Evolutionary conservation across 2,329 filamentous ascomycete species (phyloP), one percentile per base, ranked within the genome.

Genomic region (Ophiosphaerella narmari): DNA sequence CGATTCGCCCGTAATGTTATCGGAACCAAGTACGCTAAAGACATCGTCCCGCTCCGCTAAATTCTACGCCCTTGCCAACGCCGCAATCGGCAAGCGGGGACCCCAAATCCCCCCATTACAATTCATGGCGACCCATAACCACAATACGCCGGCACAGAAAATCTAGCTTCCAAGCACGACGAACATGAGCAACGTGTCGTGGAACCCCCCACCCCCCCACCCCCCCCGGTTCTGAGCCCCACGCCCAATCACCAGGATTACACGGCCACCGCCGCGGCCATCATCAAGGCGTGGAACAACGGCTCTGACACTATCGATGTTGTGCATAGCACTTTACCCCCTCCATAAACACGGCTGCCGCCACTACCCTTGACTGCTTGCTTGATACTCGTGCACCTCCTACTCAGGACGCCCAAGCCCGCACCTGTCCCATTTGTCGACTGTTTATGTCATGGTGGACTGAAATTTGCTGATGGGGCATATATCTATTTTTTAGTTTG

Each of bases 171-270:
- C 59, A n/a, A 62, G 57, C 33, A 50, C 54, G 5, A 56, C 50
- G 24, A 62, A 56, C 32, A 52, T 65, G 11, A 55, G 52, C 5
- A 43, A 54, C 24, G 59, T 59, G 1, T 42, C 43, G 37, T 68
- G 60, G 60, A 62, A 54, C 2, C 65, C 64, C n/a, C 50, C 16
- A 2, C 55, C 2, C 65, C 64, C n/a, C 50, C 16, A 2, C 3
- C 16, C 16, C 16, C 55, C 2, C 65, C 64, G 13, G 48, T 65
- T 8, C 49, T 68, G 12, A 53, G 44, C 18, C 60, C 57, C 2
- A 68, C 64, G 14, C 63, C 63, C 2, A 66, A 57, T 36, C 63
- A 68, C 36, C 60, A 61, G 23, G 64, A 68, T n/a, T 66, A 68
- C 31, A 50, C 59, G 12, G 62, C 60, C 7, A 67, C 65, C 21